Conservation (phyloP, 148 eudicot genomes). For the Heliamphora exappendiculata region DNA sequence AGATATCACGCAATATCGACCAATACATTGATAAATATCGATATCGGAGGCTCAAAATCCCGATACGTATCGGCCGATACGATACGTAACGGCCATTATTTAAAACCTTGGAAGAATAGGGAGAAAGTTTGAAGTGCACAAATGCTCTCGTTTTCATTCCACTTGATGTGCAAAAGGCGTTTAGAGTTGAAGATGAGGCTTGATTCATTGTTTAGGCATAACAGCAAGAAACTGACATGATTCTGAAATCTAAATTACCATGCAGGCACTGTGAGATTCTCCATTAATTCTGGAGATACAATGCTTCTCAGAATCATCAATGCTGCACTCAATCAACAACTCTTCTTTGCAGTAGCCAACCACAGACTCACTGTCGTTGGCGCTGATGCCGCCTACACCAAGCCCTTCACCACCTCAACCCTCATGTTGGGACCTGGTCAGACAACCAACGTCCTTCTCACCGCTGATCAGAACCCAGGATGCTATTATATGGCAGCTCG, state of each 20-base stretch:
- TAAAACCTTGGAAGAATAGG: too few relatives aligned
- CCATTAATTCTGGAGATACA: slow-evolving; percentile 50
- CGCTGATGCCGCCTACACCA: slow-evolving; percentile 53
- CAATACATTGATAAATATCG: too few relatives aligned
- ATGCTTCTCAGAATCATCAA: slow-evolving; percentile 66
- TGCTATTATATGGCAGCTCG: slow-evolving; percentile 68
- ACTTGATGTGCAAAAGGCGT: too few relatives aligned
- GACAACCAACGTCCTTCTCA: slow-evolving; percentile 60
- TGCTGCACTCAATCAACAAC: slow-evolving; percentile 74
- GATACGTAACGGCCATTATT: too few relatives aligned
- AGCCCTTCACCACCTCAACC: slow-evolving; percentile 53
- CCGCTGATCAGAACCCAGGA: slow-evolving; percentile 51
- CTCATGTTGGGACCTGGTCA: slow-evolving; percentile 76
- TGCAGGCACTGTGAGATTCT: slow-evolving; percentile 43
- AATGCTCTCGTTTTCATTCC: too few relatives aligned
- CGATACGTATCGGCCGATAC: too few relatives aligned
- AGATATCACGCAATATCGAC: too few relatives aligned
- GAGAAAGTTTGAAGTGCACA: too few relatives aligned
- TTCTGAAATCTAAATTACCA: not conserved
- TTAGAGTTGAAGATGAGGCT: too few relatives aligned
- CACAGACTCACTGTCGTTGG: slow-evolving; percentile 68
- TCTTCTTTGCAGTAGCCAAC: slow-evolving; percentile 59
- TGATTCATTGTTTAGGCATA: too few relatives aligned
- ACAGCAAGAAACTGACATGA: not conserved
- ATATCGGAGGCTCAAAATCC: too few relatives aligned